Conservation (phyloP, 1,284 basidiomycete species). For the Rhodotorula sp. region DNA sequence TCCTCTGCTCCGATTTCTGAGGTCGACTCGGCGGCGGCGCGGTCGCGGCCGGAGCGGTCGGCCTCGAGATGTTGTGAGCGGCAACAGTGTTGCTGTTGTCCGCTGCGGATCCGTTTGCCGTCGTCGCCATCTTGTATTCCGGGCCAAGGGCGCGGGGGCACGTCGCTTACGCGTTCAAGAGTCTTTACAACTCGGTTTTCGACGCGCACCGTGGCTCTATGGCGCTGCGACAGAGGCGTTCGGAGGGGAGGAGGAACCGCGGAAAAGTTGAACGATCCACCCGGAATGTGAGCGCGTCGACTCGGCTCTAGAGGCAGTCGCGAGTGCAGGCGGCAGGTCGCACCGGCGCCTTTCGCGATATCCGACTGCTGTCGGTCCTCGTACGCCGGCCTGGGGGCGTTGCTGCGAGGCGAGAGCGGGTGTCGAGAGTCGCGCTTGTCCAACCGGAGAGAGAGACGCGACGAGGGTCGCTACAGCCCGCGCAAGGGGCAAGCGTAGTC, state of each 20-base stretch:
- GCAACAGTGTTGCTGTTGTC: neutral
- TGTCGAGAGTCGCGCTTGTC: neutral
- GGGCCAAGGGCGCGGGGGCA: too few species aligned
- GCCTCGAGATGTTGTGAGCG: neutral
- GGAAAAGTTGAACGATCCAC: too few species aligned
- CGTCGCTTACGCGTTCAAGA: too few species aligned
- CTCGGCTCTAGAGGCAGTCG: too few species aligned
- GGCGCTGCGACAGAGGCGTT: neutral
- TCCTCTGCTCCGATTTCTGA: slow-evolving; percentile 1
- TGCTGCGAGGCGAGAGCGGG: neutral
- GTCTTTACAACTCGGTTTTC: too few species aligned
- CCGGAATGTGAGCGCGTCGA: too few species aligned
- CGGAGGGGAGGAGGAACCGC: too few species aligned
- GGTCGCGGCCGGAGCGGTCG: neutral
- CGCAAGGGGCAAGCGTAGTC: neutral
- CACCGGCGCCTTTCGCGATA: neutral
- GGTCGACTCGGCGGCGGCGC: neutral
- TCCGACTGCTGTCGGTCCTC: neutral
- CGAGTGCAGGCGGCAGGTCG: too few species aligned
- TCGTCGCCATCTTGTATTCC: neutral
- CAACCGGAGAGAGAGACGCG: neutral
- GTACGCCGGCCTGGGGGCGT: neutral
- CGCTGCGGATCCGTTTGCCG: too few species aligned
- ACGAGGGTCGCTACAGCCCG: neutral
- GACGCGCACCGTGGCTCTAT: too few species aligned